Percentiles rank a stretch among this genome's conserved stretches.
Evolutionary conservation across 2,329 filamentous ascomycete species (phyloP).

Genomic region (Ceratocystis cubensis): DNA sequence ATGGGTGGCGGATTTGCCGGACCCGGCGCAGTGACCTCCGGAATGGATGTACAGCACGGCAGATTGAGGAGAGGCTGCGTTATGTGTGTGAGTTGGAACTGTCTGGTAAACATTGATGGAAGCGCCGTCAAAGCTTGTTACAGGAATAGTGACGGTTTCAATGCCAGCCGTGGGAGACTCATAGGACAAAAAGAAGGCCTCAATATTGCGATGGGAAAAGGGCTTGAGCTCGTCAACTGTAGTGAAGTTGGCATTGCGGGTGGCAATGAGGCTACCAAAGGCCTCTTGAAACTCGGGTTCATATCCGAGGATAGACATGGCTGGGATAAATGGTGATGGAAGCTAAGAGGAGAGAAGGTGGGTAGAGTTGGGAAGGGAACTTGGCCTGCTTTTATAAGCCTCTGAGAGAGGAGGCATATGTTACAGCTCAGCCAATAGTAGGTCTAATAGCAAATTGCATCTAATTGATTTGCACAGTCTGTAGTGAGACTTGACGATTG

Average conservation of each 20-base stretch:
- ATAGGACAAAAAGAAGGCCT: conserved; percentile 8
- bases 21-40: conserved; percentile 31
- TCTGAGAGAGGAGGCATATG: too few species aligned
- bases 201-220: not conserved
- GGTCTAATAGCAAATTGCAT: too few species aligned
- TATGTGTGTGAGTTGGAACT: conserved; percentile 10
- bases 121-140: conserved; percentile 22
- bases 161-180: conserved; percentile 8
- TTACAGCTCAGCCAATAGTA: too few species aligned
- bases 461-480: too few species aligned
- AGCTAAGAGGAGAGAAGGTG: too few species aligned
- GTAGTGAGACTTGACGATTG: too few species aligned
- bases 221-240: not conserved
- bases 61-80: conserved; percentile 19
- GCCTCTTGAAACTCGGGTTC: conserved; percentile 14
- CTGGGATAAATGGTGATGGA: not conserved
- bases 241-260: not conserved
- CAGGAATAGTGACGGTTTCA: conserved; percentile 13
- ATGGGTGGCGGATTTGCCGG: conserved; percentile 25
- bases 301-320: conserved; percentile 10
- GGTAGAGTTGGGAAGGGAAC: not conserved
- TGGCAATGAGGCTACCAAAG: conserved; percentile 4
- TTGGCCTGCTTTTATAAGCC: not conserved
- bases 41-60: conserved; percentile 32
- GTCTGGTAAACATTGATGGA: conserved; percentile 23